Evolutionary conservation across 2,329 filamentous ascomycete genomes (phyloP).

Genomic region (Teratosphaeriaceae sp.): DNA sequence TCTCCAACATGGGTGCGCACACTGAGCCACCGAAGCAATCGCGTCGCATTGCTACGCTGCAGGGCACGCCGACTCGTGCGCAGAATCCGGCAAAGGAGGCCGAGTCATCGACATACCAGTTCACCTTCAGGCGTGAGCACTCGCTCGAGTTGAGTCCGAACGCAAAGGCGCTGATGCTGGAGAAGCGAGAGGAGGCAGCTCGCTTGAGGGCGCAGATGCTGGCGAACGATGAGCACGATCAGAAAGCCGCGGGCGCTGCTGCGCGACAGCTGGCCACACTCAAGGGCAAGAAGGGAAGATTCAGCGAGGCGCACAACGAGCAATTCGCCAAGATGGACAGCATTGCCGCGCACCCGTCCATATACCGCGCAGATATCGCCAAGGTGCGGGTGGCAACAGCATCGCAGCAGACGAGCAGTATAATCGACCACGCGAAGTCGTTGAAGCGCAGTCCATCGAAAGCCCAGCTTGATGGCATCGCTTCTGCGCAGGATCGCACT

Average conservation of each 20-base stretch:
- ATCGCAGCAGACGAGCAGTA: too few species aligned
- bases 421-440: conserved; percentile 25
- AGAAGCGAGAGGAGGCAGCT: conserved; percentile 64
- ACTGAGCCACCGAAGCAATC: conserved; percentile 39
- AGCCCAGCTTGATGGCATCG: conserved; percentile 57
- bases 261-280: conserved; percentile 71
- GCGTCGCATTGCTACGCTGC: conserved; percentile 37
- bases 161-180: conserved; percentile 54
- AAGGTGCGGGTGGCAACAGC: conserved; percentile 2
- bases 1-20: conserved; percentile 63
- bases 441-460: conserved; percentile 53
- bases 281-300: conserved; percentile 71
- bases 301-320: conserved; percentile 76
- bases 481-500: conserved; percentile 23
- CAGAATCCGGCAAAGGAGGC: conserved; percentile 24
- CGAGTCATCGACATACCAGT: conserved; percentile 58
- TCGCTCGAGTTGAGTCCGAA: conserved; percentile 55
- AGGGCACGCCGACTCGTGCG: conserved; percentile 54
- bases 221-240: conserved; percentile 49
- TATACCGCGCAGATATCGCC: conserved; percentile 48
- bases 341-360: conserved; percentile 78
- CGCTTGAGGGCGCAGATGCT: conserved; percentile 64
- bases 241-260: conserved; percentile 30
- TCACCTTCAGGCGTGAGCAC: conserved; percentile 52
- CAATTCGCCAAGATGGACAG: conserved; percentile 98